Evolutionary conservation across 768 basidiomycete genomes (phyloP).

Genomic region (Lactarius trivialis): DNA sequence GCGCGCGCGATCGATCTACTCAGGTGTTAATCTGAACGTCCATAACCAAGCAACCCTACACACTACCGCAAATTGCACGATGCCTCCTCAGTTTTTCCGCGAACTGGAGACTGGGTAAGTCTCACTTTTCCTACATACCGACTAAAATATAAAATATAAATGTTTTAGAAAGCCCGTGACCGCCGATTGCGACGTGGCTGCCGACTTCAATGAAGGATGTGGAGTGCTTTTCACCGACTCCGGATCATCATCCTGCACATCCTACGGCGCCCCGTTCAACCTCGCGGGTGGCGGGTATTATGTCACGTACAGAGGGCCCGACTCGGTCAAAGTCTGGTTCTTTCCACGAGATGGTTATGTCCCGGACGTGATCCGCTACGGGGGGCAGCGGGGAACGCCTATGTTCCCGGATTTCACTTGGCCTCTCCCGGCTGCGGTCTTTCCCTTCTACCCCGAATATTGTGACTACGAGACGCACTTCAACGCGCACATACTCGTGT

Average conservation of each 20-base stretch:
- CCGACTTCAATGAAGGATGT: slow-evolving; percentile 57
- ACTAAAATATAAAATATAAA: background rate
- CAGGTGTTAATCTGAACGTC: slow-evolving; percentile 42
- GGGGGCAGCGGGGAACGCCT: background rate
- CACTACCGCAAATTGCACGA: slow-evolving; percentile 43
- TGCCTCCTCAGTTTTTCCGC: slow-evolving; percentile 28
- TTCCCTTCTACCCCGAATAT: slow-evolving; percentile 33
- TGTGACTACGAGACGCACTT: slow-evolving; percentile 54
- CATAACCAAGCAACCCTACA: slow-evolving; percentile 50
- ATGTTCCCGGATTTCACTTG: slow-evolving; percentile 28
- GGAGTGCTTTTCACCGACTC: slow-evolving; percentile 40
- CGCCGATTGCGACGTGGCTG: slow-evolving; percentile 42
- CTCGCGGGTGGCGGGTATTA: slow-evolving; percentile 52
- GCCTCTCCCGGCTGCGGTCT: slow-evolving; percentile 44
- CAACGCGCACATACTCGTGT: slow-evolving; percentile 45
- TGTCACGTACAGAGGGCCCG: slow-evolving; percentile 39
- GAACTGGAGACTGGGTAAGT: slow-evolving; percentile 41
- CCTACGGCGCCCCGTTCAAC: slow-evolving; percentile 48
- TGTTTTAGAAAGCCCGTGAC: slow-evolving; percentile 34
- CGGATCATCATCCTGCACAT: slow-evolving; percentile 24
- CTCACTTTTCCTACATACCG: background rate
- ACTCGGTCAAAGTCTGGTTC: slow-evolving; percentile 51
- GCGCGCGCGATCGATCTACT: background rate
- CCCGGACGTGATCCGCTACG: slow-evolving; percentile 36
- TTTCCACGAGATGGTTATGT: slow-evolving; percentile 42